Evolutionary conservation across 106 monocot genomes (phyloP).

Genomic region (Phalaenopsis equestris): DNA sequence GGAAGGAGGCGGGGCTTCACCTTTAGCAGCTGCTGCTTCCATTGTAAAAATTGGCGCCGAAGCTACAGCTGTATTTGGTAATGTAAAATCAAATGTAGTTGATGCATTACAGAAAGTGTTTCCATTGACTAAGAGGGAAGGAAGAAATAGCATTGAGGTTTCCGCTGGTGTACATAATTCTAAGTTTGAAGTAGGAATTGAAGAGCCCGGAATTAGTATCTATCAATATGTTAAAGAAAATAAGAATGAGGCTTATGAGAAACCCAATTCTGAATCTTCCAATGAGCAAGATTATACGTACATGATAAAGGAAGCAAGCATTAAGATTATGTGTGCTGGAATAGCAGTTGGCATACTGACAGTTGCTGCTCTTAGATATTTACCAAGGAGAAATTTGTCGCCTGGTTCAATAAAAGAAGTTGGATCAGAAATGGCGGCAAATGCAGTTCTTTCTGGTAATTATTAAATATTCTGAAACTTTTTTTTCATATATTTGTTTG

Average conservation of each 20-base stretch:
- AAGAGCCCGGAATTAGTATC: neutral
- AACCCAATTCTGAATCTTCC: slow-evolving; percentile 17
- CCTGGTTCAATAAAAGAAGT: slow-evolving; percentile 23
- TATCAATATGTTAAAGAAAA: slow-evolving; percentile 11
- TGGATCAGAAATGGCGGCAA: slow-evolving; percentile 26
- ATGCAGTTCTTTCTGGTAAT: slow-evolving; percentile 30
- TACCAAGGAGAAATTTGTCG: slow-evolving; percentile 34
- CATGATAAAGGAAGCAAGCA: slow-evolving; percentile 34
- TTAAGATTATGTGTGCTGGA: slow-evolving; percentile 67
- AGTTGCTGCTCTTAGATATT: slow-evolving; percentile 41
- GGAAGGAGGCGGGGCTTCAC: slow-evolving; percentile 57
- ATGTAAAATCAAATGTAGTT: slow-evolving; percentile 63
- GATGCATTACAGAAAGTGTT: slow-evolving; percentile 70
- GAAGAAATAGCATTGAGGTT: slow-evolving; percentile 14
- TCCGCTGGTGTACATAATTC: slow-evolving; percentile 2
- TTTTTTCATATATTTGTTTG: slow-evolving; percentile 1
- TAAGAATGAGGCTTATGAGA: slow-evolving; percentile 15
- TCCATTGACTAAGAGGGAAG: slow-evolving; percentile 31
- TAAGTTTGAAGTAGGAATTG: slow-evolving; percentile 8
- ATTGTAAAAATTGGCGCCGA: slow-evolving; percentile 73
- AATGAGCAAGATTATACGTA: slow-evolving; percentile 20
- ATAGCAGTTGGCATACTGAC: slow-evolving; percentile 51
- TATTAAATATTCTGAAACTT: neutral
- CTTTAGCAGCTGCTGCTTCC: slow-evolving; percentile 83
- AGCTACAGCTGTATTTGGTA: slow-evolving; percentile 66